These are phyloP conservation scores for Vigna radiata DNA, from an alignment of 306 rosid species.

Conservation along the genomic window DNA sequence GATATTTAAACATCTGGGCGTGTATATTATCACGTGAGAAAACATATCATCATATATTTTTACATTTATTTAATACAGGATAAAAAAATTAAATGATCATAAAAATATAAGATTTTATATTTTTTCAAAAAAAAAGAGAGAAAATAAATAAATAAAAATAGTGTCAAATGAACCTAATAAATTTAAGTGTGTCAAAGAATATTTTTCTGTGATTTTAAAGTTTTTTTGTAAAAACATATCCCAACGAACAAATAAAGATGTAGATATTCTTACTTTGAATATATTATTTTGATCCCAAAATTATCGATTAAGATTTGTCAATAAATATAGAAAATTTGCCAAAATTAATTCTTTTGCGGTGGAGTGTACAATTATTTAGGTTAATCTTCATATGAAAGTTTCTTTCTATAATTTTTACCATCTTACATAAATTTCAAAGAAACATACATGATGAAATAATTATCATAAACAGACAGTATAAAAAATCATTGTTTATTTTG, in stretches of 20 bases:
- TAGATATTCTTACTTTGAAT: background rate
- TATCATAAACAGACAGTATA: background rate
- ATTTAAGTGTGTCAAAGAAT: too few relatives aligned
- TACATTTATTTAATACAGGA: too few relatives aligned
- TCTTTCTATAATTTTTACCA: background rate
- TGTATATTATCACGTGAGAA: background rate
- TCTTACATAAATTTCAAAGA: background rate
- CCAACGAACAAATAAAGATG: background rate
- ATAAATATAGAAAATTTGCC: background rate
- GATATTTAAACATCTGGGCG: background rate
- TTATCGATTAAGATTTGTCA: too few relatives aligned
- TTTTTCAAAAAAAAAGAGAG: too few relatives aligned
- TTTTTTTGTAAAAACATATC: background rate
- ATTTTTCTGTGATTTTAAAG: background rate
- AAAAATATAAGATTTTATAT: too few relatives aligned
- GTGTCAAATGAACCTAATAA: too few relatives aligned
- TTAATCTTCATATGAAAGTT: background rate
- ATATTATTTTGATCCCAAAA: too few relatives aligned
- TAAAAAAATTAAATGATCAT: too few relatives aligned
- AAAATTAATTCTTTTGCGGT: background rate
- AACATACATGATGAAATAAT: background rate
- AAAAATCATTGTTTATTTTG: slow-evolving; percentile 14
- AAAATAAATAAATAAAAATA: too few relatives aligned
- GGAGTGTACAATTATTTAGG: background rate
- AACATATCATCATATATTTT: too few relatives aligned